Evolutionary conservation across 108 stramenopile species (phyloP), one percentile per base, ranked within the genome.

Genomic region (Ochromonas danica): DNA sequence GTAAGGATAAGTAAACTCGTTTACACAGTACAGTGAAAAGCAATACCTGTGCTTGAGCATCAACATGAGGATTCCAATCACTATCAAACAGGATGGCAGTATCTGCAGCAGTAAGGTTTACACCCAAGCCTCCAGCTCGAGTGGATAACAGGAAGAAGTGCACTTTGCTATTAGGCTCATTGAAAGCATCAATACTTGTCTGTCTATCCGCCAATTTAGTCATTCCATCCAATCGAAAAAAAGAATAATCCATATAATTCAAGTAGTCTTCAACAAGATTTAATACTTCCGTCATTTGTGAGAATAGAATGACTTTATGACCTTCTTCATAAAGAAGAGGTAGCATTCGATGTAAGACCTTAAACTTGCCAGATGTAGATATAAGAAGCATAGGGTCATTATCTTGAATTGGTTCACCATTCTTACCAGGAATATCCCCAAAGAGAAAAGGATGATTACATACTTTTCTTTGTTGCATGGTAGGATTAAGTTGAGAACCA

Each of bases 31-130:
- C 35, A 35, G 14, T 22, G 3, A 39, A 33, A 71, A 2, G 0
- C 17, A 80, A 3, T 10, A 0, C 31, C 22, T 22, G 30, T 3
- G 75, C 81, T 85, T 98, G 97, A 43, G 93, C 79, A 81, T 99
- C 96, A 93, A 93, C 94, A 88, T 94, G 93, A 36, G 98, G 98
- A 81, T 99, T 99, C 98, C 98, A 99, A 84, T 99, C 98, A 67
- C 90, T 91, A 80, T 96, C 98, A 86, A 95, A 97, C 72, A 99
- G 92, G 78, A 99, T 92, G 31, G 95, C 95, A 2, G 94, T 96
- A 79, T 97, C 94, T 33, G 98, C 98, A 27, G 94, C 85, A 28
- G 94, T 93, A 1, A 99, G 87, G 81, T 99, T 99, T 65, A 99
- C 92, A 42, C 98, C 98, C 62, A 94, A 86, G 0, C 94, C 94